These are phyloP conservation scores for Conticribra weissflogii DNA, from an alignment of 108 stramenopile genomes.

Conservation along the genomic window DNA sequence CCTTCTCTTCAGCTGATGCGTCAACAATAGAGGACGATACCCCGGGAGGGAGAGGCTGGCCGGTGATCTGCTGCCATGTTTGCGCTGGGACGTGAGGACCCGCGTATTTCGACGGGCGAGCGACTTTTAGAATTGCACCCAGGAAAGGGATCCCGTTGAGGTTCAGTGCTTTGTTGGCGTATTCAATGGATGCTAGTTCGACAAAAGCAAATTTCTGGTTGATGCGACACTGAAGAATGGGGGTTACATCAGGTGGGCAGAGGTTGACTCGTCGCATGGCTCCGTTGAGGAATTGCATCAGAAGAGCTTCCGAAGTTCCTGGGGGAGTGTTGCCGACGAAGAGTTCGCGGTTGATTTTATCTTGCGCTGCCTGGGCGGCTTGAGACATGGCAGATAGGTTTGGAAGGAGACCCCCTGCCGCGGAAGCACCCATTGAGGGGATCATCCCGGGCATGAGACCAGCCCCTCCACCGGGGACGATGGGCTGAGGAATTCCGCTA, in stretches of 20 bases:
- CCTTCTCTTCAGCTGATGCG: constrained; percentile 75
- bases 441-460: constrained; percentile 1
- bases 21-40: constrained; percentile 49
- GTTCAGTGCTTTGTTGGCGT: constrained; percentile 81
- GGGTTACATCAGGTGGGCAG: constrained; percentile 65
- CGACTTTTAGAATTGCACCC: constrained; percentile 84
- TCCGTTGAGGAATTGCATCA: constrained; percentile 90
- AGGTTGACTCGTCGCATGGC: constrained; percentile 88
- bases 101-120: constrained; percentile 89
- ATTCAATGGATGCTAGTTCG: constrained; percentile 72
- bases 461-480: neutral
- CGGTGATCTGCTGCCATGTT: constrained; percentile 93
- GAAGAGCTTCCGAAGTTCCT: constrained; percentile 78
- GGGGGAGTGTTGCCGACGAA: constrained; percentile 96
- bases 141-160: constrained; percentile 93
- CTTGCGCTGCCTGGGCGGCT: constrained; percentile 49
- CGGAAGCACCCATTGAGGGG: constrained; percentile 1
- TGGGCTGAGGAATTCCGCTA: constrained; percentile 11
- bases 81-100: constrained; percentile 68
- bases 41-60: constrained; percentile 68
- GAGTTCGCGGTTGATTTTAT: constrained; percentile 90
- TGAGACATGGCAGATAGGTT: constrained; percentile 1
- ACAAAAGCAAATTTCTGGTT: constrained; percentile 92
- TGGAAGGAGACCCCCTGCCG: constrained; percentile 5
- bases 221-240: constrained; percentile 83